Conservation (phyloP, 179 eudicot genomes). For the Beta macrorhiza region DNA sequence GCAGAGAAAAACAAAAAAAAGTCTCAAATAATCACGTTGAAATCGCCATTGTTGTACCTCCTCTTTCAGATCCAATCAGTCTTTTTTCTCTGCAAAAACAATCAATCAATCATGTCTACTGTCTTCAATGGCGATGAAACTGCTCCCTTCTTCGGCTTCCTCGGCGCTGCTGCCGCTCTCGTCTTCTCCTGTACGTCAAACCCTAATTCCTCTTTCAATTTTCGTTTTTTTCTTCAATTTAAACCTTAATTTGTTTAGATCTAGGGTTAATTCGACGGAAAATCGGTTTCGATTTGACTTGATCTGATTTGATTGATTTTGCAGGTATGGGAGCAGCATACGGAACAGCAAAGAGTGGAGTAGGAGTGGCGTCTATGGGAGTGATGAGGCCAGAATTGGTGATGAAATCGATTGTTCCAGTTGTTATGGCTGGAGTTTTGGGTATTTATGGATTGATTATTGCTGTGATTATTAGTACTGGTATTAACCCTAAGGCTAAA, state of each 20-base stretch:
- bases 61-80: slow-evolving; percentile 29
- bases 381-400: slow-evolving; percentile 96
- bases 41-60: slow-evolving; percentile 20
- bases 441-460: slow-evolving; percentile 88
- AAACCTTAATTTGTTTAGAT: background rate
- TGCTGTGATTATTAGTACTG: slow-evolving; percentile 90
- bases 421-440: slow-evolving; percentile 94
- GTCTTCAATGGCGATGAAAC: slow-evolving; percentile 73
- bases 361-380: slow-evolving; percentile 94
- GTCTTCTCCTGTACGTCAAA: slow-evolving; percentile 71
- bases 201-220: background rate
- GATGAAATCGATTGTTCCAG: slow-evolving; percentile 91
- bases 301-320: background rate
- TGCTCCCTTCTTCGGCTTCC: slow-evolving; percentile 80
- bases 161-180: slow-evolving; percentile 80
- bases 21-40: background rate
- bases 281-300: background rate
- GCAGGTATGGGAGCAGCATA: slow-evolving; percentile 94
- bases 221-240: background rate
- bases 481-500: slow-evolving; percentile 90
- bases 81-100: background rate
- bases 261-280: slow-evolving; percentile 5
- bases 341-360: slow-evolving; percentile 92
- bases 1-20: slow-evolving; percentile 1
- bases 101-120: slow-evolving; percentile 32